phyloP scores from a whole-genome alignment of 352 stramenopile species.

The Saprolegnia diclina region DNA sequence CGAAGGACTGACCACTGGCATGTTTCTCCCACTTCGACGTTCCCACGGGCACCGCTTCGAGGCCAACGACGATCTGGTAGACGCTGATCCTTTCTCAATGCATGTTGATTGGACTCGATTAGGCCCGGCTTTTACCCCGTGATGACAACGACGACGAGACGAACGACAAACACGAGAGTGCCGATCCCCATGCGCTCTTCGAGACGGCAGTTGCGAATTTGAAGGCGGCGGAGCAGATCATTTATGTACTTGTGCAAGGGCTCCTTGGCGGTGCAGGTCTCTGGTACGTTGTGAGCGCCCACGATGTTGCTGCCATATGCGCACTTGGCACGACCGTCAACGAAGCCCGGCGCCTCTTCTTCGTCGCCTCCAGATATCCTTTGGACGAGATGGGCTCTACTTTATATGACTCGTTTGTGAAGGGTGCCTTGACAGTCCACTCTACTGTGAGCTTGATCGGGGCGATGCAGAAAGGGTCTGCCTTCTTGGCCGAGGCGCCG shows the following conservation, averaged over 20 bases:
- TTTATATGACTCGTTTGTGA: not conserved
- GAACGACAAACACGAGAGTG: not conserved
- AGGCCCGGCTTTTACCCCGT: not conserved
- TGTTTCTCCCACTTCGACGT: not conserved
- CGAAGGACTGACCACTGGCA: conserved; percentile 4
- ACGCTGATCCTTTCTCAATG: no score
- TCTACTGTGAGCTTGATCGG: conserved; percentile 1
- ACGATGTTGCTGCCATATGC: not conserved
- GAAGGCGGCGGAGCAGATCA: not conserved
- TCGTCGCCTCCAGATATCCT: conserved; percentile 9
- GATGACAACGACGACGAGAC: not conserved
- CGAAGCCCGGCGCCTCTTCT: conserved; percentile 3
- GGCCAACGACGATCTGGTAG: not conserved
- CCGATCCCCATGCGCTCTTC: not conserved
- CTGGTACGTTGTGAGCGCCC: not conserved
- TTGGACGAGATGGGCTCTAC: not conserved
- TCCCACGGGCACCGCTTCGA: not conserved
- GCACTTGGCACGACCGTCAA: not conserved
- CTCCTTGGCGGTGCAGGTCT: not conserved
- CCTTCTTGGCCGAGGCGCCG: not conserved
- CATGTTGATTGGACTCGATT: not conserved
- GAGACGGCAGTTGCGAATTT: not conserved
- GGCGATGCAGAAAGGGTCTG: not conserved
- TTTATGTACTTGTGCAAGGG: not conserved
- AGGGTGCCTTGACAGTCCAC: not conserved